Base-by-base conservation (phyloP, 352 stramenopile species). In the Phytophthora pisi region DNA sequence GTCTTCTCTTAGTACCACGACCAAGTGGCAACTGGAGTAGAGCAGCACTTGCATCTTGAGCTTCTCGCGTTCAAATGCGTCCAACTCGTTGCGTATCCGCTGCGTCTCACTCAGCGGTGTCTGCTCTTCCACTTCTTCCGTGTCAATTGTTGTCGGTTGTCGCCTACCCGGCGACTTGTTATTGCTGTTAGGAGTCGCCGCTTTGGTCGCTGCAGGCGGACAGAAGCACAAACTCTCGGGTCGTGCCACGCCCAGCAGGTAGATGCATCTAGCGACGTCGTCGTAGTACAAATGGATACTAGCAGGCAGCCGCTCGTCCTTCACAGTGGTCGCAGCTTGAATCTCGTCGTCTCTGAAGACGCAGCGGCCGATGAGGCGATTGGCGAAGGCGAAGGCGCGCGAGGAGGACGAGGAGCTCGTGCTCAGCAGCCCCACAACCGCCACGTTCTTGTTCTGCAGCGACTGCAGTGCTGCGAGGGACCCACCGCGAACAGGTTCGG, bases 21-120 rank as follows among this genome's bases (percentile, higher is more conserved):
- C 38, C 49, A 90, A 31, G 56, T 90, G 76, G 65, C 80, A 90
- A 46, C 74, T 85, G 30, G 77, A 65, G 66, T 88, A 77, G 36
- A 93, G 61, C 24, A 93, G 58, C 38, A 88, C 75, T 68, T 90
- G 74, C 74, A 93, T 79, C 61, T 88, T 91, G 51, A 84, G 72
- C 36, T 72, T 79, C 64, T 91, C 80, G 26, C 59, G 66, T 31
- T 88, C 70, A 53, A 81, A 82, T 26, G 31, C 51, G 0, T 62
- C 61, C 18, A 82, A 18, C 23, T 70, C 70, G 5, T 46, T 40
- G 31, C 31, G 66, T 18, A 56, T 46, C 26, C 30, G 74, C 15
- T 66, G 67, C 53, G 5, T 34, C 38, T 64, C 56, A 23, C 49
- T 75, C 24, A 59, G 16, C n/a, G 40, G 15, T 11, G 57, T 56